Evolutionary conservation across 352 stramenopile species (phyloP), one percentile per base, ranked within the genome.

Genomic region (Pythium insidiosum): DNA sequence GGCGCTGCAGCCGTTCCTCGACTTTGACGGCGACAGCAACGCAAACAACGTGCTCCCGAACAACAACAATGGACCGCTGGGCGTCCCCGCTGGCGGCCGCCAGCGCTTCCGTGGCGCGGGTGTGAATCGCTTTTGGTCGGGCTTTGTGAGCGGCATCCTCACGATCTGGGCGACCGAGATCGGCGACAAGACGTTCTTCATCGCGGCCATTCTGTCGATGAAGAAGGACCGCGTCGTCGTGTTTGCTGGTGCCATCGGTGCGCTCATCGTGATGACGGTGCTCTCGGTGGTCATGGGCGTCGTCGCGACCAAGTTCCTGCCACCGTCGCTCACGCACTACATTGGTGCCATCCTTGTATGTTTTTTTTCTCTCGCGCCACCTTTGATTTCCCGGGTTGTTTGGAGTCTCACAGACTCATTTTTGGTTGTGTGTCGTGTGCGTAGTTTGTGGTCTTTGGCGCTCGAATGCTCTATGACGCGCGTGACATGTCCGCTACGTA

Each of bases 161-260:
- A 91, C 98, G 40, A 98, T 99, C 45, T 98, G 98, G 75, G 84
- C 97, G 18, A 98, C 94, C 43, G 95, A 99, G 65, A 97, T 99
- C 54, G 96, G 96, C 40, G 96, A 99, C 78, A 99, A 99, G 59
- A 99, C 96, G n/a, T 99, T 99, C 58, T 99, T 99, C 66, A 98
- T 99, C 53, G 95, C 94, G 1, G 95, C 88, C 31, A 95, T 99
- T 56, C 56, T 99, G 39, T 97, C 95, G 21, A 96, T 97, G 69
- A 98, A 98, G 64, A 87, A 95, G 40, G 94, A 95, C 47, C 76
- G 86, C 37, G 69, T 98, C 18, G 84, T 99, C 35, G 95, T 97
- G 13, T 98, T 98, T 49, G 74, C 96, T 1, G 95, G 95, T 31
- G 94, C 89, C 11, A 94, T 99, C 43, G 80, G 73, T 16, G 96